Evolutionary conservation across 176 grass and related monocot species (phyloP).

Genomic region (Canna indica): DNA sequence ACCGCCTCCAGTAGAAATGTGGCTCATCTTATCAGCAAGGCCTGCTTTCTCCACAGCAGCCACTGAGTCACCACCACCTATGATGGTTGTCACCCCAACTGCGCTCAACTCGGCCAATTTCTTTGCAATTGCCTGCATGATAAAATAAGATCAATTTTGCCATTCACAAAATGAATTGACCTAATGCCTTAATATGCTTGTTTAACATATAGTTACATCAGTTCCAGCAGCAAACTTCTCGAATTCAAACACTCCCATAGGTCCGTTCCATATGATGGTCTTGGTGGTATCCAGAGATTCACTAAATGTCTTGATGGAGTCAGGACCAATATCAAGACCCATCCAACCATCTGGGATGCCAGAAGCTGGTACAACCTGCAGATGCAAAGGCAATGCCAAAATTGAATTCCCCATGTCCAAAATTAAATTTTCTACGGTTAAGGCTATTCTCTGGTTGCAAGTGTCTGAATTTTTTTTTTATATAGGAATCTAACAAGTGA

Average conservation of each 20-base stretch:
- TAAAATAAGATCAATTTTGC: neutral
- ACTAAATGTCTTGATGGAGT: slow-evolving; percentile 62
- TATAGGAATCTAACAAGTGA: neutral
- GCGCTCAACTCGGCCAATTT: slow-evolving; percentile 77
- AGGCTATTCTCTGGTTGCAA: too few species aligned
- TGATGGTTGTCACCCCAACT: slow-evolving; percentile 74
- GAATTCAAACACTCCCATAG: slow-evolving; percentile 97
- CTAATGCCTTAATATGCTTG: neutral
- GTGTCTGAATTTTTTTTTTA: too few species aligned
- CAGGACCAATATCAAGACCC: slow-evolving; percentile 89
- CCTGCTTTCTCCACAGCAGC: slow-evolving; percentile 94
- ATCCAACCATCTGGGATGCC: slow-evolving; percentile 83
- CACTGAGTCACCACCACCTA: slow-evolving; percentile 84
- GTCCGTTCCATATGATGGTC: slow-evolving; percentile 93
- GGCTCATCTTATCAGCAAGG: slow-evolving; percentile 92
- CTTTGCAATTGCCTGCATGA: slow-evolving; percentile 67
- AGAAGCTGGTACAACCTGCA: slow-evolving; percentile 52
- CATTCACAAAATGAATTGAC: neutral
- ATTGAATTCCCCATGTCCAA: too few species aligned
- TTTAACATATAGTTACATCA: slow-evolving; percentile 34
- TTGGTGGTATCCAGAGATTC: slow-evolving; percentile 42
- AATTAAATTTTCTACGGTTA: too few species aligned
- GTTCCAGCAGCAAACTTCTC: slow-evolving; percentile 84
- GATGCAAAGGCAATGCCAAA: neutral
- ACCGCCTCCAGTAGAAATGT: slow-evolving; percentile 85